These are phyloP conservation scores for Usnea hakonensis DNA, from an alignment of 495 filamentous ascomycete species.

Conservation along the genomic window DNA sequence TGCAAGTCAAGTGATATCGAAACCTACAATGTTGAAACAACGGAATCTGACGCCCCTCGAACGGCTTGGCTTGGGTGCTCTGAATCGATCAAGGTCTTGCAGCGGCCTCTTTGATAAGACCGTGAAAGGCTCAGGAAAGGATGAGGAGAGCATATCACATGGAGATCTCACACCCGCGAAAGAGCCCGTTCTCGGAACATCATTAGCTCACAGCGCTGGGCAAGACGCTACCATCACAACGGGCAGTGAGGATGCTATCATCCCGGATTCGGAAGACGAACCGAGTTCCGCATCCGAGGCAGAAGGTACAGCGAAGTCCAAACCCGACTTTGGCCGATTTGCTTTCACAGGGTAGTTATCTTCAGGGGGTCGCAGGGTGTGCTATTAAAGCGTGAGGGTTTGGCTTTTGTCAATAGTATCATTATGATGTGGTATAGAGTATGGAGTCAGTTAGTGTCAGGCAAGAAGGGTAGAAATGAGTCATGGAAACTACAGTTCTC, in stretches of 20 bases:
- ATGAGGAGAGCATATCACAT: neutral
- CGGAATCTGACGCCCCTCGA: slow-evolving; percentile 39
- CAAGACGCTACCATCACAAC: slow-evolving; percentile 22
- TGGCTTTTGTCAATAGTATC: neutral
- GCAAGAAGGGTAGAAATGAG: neutral
- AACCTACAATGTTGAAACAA: slow-evolving; percentile 25
- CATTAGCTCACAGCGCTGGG: slow-evolving; percentile 5
- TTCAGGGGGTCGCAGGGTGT: neutral
- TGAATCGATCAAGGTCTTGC: slow-evolving; percentile 36
- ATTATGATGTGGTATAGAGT: slow-evolving; percentile 1
- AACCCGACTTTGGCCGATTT: slow-evolving; percentile 20
- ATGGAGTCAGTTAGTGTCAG: slow-evolving; percentile 5
- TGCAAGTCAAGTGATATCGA: neutral
- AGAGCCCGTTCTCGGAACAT: neutral
- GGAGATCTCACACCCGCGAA: neutral
- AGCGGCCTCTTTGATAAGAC: slow-evolving; percentile 3
- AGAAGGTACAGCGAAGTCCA: neutral
- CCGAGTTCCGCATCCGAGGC: neutral
- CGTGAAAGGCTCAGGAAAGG: neutral
- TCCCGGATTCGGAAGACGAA: slow-evolving; percentile 60
- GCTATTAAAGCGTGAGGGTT: neutral
- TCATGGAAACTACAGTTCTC: neutral
- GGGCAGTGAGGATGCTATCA: slow-evolving; percentile 71
- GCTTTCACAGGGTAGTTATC: slow-evolving; percentile 12
- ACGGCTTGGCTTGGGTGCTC: slow-evolving; percentile 39